A percentile compares a stretch with the other conserved stretches of the same genome.
phyloP scores from a whole-genome alignment of 2,329 filamentous ascomycete species.

The Penicillium expansum region DNA sequence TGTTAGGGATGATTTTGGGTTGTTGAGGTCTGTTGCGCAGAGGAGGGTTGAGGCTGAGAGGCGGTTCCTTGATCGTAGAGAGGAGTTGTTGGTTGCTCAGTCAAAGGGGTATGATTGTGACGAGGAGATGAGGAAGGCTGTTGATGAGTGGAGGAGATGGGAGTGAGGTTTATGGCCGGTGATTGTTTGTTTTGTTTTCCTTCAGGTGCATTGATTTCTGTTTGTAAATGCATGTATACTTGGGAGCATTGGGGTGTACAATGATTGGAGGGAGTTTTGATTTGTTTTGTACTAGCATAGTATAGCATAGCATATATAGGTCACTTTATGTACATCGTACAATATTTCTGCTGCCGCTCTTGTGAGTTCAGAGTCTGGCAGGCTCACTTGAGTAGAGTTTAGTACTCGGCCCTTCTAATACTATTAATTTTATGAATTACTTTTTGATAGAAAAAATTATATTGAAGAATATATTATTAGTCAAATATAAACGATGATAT shows the following conservation, averaged over 20 bases:
- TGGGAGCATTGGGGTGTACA: slow-evolving; percentile 1
- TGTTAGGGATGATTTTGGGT: slow-evolving; percentile 62
- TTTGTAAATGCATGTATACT: neutral
- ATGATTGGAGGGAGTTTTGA: neutral
- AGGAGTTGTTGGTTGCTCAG: slow-evolving; percentile 56
- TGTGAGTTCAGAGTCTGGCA: too few species aligned
- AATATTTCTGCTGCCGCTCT: too few species aligned
- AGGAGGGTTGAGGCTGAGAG: slow-evolving; percentile 57
- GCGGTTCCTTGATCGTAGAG: slow-evolving; percentile 57
- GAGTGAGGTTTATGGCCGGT: slow-evolving; percentile 38
- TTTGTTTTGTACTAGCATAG: neutral
- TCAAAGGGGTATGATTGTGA: slow-evolving; percentile 54
- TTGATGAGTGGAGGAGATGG: slow-evolving; percentile 53
- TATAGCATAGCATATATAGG: neutral
- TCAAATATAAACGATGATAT: too few species aligned
- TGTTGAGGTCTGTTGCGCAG: slow-evolving; percentile 62
- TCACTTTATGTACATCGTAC: too few species aligned
- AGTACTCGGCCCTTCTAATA: too few species aligned
- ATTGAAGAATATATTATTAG: too few species aligned
- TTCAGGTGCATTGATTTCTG: neutral
- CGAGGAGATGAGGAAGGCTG: slow-evolving; percentile 49
- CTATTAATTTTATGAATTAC: too few species aligned
- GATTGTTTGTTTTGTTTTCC: neutral
- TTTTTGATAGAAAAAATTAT: too few species aligned
- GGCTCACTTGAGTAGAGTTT: too few species aligned